Evolutionary conservation across 192 early-diverging fungal genomes (phyloP).

Genomic region (Jimgerdemannia flammicorona): DNA sequence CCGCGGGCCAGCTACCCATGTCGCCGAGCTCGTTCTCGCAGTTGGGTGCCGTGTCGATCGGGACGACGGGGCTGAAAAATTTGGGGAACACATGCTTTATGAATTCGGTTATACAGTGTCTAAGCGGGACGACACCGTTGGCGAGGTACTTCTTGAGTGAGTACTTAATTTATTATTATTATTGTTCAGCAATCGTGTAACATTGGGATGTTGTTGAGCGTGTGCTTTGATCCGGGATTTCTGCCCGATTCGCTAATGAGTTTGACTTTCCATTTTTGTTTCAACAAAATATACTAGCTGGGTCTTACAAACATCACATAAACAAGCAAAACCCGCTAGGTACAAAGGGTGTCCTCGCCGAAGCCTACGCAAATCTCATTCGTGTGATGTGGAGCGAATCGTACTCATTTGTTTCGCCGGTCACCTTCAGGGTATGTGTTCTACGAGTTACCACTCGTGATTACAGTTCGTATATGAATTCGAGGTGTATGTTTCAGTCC

Average conservation of each 20-base stretch:
- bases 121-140: conserved; percentile 69
- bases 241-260: background rate
- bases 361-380: conserved; percentile 62
- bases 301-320: background rate
- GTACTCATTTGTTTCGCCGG: conserved; percentile 57
- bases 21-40: conserved; percentile 20
- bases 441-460: background rate
- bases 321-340: conserved; percentile 73
- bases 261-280: background rate
- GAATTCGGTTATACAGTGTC: conserved; percentile 90
- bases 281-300: background rate
- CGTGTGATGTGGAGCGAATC: conserved; percentile 60
- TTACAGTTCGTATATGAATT: background rate
- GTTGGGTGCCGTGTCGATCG: conserved; percentile 47
- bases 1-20: conserved; percentile 14
- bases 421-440: conserved; percentile 65
- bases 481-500: background rate
- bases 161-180: background rate
- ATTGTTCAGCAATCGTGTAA: background rate
- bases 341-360: conserved; percentile 68
- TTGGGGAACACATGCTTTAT: conserved; percentile 93
- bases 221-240: background rate
- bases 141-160: conserved; percentile 57
- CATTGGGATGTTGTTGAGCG: background rate
- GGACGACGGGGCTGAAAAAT: conserved; percentile 69